Evolutionary conservation across 495 filamentous ascomycete species (phyloP).

Genomic region (Penicillium longicatenatum): DNA sequence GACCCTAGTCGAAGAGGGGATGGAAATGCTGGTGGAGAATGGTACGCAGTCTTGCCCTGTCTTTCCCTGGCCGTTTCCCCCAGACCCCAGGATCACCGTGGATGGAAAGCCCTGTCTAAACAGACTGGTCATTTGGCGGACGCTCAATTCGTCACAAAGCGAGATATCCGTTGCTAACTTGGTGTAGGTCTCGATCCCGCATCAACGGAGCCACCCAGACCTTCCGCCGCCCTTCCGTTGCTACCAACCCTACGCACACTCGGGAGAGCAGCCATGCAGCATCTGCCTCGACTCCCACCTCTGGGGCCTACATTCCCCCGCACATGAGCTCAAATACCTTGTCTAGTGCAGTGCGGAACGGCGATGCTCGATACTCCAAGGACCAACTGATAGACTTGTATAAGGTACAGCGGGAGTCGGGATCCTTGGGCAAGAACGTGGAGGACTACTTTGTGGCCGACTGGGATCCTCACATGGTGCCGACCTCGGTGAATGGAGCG

Average conservation of each 20-base stretch:
- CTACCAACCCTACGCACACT: conserved; percentile 58
- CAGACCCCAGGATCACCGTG: conserved; percentile 4
- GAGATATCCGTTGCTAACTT: conserved; percentile 25
- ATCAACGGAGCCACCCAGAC: conserved; percentile 83
- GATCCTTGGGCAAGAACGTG: conserved; percentile 61
- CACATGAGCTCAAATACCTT: conserved; percentile 56
- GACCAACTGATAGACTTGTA: conserved; percentile 81
- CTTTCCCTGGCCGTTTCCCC: not conserved
- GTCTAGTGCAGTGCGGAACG: conserved; percentile 53
- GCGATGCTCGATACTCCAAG: conserved; percentile 74
- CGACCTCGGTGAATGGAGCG: conserved; percentile 60
- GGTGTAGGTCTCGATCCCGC: conserved; percentile 60
- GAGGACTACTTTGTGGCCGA: conserved; percentile 70
- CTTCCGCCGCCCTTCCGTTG: conserved; percentile 79
- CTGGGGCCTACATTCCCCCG: conserved; percentile 61
- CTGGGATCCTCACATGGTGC: conserved; percentile 73
- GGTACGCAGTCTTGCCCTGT: conserved; percentile 43
- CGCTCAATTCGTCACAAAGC: conserved; percentile 9
- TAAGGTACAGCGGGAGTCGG: conserved; percentile 57
- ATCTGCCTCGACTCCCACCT: conserved; percentile 51
- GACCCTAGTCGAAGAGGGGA: conserved; percentile 57
- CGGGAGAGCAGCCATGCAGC: conserved; percentile 51
- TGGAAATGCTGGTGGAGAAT: conserved; percentile 57
- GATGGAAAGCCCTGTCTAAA: not conserved
- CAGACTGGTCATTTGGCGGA: not conserved